phyloP scores from a whole-genome alignment of 805 yeast genomes.

The Zygotorulaspora chibaensis region DNA sequence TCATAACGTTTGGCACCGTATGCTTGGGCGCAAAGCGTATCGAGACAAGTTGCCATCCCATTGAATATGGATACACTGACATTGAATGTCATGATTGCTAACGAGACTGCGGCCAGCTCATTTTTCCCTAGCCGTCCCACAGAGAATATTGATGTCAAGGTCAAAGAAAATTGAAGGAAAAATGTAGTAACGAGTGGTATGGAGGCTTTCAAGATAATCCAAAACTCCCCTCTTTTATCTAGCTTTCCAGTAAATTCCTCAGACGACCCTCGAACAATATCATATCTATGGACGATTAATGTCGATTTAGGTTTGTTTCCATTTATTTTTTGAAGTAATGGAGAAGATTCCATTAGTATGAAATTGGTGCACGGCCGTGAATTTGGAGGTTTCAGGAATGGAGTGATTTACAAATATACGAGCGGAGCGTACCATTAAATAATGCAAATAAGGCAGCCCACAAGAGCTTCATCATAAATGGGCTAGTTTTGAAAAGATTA shows the following conservation, averaged over 20 bases:
- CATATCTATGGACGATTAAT: background rate
- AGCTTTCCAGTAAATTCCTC: background rate
- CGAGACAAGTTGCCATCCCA: slow-evolving; percentile 71
- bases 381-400: background rate
- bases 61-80: slow-evolving; percentile 65
- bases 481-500: no score
- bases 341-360: slow-evolving; percentile 2
- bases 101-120: slow-evolving; percentile 65
- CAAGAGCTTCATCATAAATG: no score
- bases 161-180: slow-evolving; percentile 62
- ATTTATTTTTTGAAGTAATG: background rate
- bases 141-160: slow-evolving; percentile 71
- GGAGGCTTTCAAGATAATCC: slow-evolving; percentile 41
- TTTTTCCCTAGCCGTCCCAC: slow-evolving; percentile 69
- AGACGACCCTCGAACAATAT: background rate
- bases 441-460: background rate
- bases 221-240: slow-evolving; percentile 26
- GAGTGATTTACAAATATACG: background rate
- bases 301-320: background rate
- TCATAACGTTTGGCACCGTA: slow-evolving; percentile 61
- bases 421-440: background rate
- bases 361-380: background rate
- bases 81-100: slow-evolving; percentile 70
- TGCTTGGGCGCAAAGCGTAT: slow-evolving; percentile 72
- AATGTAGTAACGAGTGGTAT: slow-evolving; percentile 57